A percentile compares a stretch with the other conserved stretches of the same genome.
phyloP scores from a whole-genome alignment of 768 basidiomycete species.

The Psilocybe subaeruginosa region DNA sequence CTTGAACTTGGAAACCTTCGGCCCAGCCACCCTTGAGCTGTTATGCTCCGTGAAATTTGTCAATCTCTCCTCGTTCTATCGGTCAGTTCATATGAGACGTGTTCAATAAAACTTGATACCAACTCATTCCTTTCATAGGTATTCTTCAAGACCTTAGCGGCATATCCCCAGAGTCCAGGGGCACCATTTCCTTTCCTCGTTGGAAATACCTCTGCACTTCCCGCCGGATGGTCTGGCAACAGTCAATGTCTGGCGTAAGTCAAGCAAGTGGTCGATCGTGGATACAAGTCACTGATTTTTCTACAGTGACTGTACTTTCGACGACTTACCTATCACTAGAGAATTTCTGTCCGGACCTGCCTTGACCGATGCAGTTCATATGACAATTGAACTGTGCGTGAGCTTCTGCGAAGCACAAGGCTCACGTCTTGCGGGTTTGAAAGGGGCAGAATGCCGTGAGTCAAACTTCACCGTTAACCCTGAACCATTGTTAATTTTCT shows the following conservation, averaged over 20 bases:
- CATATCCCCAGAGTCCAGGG: neutral
- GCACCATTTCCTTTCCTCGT: neutral
- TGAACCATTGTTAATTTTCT: too few relatives aligned
- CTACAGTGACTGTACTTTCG: neutral
- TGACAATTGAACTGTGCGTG: constrained; percentile 11
- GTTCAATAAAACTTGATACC: too few relatives aligned
- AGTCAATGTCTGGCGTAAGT: constrained; percentile 7
- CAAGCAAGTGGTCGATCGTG: neutral
- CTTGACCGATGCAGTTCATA: neutral
- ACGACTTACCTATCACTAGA: neutral
- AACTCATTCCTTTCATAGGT: too few relatives aligned
- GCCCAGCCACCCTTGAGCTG: too few relatives aligned
- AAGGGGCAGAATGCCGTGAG: constrained; percentile 2
- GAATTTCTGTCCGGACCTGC: constrained; percentile 7
- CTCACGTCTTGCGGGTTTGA: constrained; percentile 4
- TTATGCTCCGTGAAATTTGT: too few relatives aligned
- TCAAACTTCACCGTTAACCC: neutral
- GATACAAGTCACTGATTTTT: neutral
- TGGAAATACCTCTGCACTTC: constrained; percentile 7
- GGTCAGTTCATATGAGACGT: too few relatives aligned
- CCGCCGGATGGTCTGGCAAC: constrained; percentile 7
- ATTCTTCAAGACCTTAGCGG: neutral
- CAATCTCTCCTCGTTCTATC: too few relatives aligned
- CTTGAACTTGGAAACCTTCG: too few relatives aligned
- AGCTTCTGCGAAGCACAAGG: constrained; percentile 8